A percentile compares a stretch with the other conserved stretches of the same genome.
Conservation (phyloP, 768 basidiomycete genomes). For the Mrakia gelida region DNA sequence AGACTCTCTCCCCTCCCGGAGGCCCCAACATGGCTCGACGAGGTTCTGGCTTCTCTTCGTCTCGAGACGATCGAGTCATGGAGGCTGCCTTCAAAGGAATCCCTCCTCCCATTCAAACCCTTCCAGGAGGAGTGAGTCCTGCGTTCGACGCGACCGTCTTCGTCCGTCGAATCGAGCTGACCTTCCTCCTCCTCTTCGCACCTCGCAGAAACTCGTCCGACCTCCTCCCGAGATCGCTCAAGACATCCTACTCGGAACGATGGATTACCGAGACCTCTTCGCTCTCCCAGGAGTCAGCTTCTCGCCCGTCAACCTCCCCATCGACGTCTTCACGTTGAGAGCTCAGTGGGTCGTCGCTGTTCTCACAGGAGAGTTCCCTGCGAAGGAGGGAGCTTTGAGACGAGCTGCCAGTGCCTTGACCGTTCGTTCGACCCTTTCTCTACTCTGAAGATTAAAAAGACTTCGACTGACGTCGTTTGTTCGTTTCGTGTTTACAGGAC, state of each 20-base stretch:
- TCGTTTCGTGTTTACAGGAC: neutral
- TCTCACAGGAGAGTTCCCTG: constrained; percentile 11
- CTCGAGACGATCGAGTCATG: neutral
- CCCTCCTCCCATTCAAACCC: neutral
- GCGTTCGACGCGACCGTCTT: neutral
- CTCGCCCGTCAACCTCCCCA: neutral
- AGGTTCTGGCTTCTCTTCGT: neutral
- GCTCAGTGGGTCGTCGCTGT: constrained; percentile 11
- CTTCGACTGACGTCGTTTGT: neutral
- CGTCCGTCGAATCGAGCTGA: neutral
- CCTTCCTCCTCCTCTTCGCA: neutral
- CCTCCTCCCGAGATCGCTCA: constrained; percentile 17
- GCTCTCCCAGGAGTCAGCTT: neutral
- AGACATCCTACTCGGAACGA: constrained; percentile 8
- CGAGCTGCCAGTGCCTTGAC: constrained; percentile 1
- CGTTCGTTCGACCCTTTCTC: neutral
- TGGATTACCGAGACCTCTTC: constrained; percentile 11
- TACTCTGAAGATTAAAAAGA: too few relatives aligned
- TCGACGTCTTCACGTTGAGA: neutral
- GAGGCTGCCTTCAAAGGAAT: neutral
- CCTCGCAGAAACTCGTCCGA: neutral
- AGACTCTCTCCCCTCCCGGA: too few relatives aligned
- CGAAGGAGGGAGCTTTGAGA: constrained; percentile 13
- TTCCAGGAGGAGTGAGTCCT: constrained; percentile 6
- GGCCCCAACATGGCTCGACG: neutral